phyloP scores from a whole-genome alignment of 371 early-diverging fungal species.

The Batrachochytrium dendrobatidis region DNA sequence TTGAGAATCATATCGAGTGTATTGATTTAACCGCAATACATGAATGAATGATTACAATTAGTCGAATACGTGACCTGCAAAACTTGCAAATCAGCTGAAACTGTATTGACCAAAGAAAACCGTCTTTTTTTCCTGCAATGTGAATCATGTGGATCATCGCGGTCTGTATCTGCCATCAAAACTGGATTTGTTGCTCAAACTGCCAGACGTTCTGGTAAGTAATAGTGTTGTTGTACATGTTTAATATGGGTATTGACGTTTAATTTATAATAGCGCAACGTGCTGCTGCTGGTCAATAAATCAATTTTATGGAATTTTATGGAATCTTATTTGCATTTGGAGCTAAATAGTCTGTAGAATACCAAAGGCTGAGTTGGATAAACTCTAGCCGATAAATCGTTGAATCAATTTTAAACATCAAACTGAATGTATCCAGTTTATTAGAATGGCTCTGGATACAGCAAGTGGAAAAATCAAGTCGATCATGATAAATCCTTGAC shows the following conservation, averaged over 20 bases:
- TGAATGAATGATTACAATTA: too few relatives aligned
- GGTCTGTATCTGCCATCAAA: constrained; percentile 97
- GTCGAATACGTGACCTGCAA: constrained; percentile 99
- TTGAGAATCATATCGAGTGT: not conserved
- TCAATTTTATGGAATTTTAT: not conserved
- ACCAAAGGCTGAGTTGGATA: too few relatives aligned
- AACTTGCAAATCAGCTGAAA: constrained; percentile 97
- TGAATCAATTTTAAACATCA: too few relatives aligned
- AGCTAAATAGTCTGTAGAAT: too few relatives aligned
- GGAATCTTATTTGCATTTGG: too few relatives aligned
- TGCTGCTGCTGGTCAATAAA: constrained; percentile 3
- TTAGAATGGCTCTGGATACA: not conserved
- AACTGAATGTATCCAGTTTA: not conserved
- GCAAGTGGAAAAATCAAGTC: too few relatives aligned
- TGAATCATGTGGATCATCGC: constrained; percentile 93
- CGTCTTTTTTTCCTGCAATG: constrained; percentile 97
- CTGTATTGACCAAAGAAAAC: constrained; percentile 94
- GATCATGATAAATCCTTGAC: not conserved
- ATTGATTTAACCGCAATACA: too few relatives aligned
- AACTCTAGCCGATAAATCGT: too few relatives aligned
- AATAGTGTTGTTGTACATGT: not conserved
- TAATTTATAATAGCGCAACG: constrained; percentile 1
- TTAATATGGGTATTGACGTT: not conserved
- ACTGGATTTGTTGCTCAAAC: constrained; percentile 94
- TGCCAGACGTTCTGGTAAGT: constrained; percentile 22